These are phyloP conservation scores for Quillaja saponaria DNA, from an alignment of 306 rosid genomes.

Conservation along the genomic window DNA sequence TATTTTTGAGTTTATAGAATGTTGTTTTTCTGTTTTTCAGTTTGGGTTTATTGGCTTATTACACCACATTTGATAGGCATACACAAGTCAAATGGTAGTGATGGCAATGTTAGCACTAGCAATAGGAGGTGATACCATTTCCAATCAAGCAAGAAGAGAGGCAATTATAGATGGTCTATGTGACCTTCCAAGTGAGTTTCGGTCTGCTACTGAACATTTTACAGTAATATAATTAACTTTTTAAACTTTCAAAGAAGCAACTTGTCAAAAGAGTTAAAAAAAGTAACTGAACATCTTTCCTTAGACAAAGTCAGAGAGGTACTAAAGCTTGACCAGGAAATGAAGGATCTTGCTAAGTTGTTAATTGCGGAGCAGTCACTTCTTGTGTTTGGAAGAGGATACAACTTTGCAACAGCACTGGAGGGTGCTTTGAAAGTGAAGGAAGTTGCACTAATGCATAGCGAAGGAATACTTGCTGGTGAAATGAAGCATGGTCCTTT, in stretches of 20 bases:
- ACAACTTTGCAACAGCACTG: conserved; percentile 89
- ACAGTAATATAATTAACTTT: conserved; percentile 14
- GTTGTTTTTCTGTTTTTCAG: not conserved
- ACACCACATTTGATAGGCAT: conserved; percentile 57
- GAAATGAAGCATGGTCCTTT: conserved; percentile 99
- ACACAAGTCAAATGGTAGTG: conserved; percentile 97
- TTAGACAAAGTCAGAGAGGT: conserved; percentile 88
- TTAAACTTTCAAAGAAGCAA: not conserved
- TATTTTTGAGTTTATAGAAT: conserved; percentile 23
- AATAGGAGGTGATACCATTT: conserved; percentile 86
- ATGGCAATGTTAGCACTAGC: conserved; percentile 98
- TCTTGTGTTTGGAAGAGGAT: conserved; percentile 95
- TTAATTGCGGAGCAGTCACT: conserved; percentile 95
- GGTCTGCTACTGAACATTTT: conserved; percentile 18
- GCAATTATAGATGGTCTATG: conserved; percentile 83
- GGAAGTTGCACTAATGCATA: conserved; percentile 98
- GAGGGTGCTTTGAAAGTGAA: conserved; percentile 99
- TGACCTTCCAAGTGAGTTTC: conserved; percentile 86
- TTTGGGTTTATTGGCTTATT: conserved; percentile 12
- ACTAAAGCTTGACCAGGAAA: conserved; percentile 79
- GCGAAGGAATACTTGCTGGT: conserved; percentile 99
- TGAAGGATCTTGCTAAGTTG: conserved; percentile 85
- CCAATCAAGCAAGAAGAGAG: conserved; percentile 81
- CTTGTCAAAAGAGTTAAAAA: too few species aligned
- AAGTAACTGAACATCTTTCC: not conserved